Evolutionary conservation across 345 rosid genomes (phyloP).

Genomic region (Adansonia digitata): DNA sequence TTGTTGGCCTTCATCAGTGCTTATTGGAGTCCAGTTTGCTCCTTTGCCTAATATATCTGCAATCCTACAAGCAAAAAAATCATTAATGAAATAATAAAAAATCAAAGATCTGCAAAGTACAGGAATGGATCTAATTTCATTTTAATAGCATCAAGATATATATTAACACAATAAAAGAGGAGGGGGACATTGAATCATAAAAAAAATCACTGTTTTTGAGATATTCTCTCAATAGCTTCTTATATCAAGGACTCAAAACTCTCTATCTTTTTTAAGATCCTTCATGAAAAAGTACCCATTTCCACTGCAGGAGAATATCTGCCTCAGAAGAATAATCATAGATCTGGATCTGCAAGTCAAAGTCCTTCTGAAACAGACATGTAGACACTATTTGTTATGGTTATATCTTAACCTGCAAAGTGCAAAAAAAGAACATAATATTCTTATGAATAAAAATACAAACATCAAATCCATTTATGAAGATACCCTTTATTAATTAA

Average conservation of each 20-base stretch:
- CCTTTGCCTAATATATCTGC: not conserved
- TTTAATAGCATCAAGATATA: not conserved
- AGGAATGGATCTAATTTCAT: slow-evolving; percentile 17
- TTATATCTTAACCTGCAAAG: slow-evolving; percentile 8
- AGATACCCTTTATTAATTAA: not conserved
- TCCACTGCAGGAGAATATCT: not conserved
- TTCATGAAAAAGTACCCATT: not conserved
- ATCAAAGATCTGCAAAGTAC: slow-evolving; percentile 14
- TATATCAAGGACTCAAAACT: not conserved
- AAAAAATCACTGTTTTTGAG: not conserved
- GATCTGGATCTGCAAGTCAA: slow-evolving; percentile 32
- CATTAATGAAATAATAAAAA: not conserved
- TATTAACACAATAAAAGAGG: not conserved
- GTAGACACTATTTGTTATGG: not conserved
- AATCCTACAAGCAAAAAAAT: slow-evolving; percentile 1
- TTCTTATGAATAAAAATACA: not conserved
- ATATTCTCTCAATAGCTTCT: not conserved
- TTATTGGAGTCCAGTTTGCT: not conserved
- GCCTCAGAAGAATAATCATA: slow-evolving; percentile 26
- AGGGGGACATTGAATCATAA: not conserved
- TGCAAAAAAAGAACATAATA: not conserved
- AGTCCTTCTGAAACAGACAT: not conserved
- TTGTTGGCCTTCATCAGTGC: not conserved
- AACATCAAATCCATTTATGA: not conserved
- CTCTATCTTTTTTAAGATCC: not conserved